Percentiles rank a stretch among this genome's conserved stretches.
phyloP scores from a whole-genome alignment of 805 yeast genomes.

The Ogataea naganishii region DNA sequence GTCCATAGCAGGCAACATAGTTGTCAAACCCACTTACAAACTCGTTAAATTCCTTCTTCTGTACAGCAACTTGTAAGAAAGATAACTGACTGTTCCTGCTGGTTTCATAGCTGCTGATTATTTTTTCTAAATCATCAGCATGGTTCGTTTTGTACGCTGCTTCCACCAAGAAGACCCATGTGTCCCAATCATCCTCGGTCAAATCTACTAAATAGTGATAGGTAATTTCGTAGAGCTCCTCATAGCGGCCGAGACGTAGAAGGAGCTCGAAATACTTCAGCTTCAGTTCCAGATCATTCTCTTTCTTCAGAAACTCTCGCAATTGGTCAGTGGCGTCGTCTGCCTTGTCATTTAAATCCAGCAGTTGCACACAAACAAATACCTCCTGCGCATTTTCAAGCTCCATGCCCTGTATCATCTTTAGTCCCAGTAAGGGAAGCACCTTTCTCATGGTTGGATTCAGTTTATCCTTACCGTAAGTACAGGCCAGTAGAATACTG shows the following conservation, averaged over 20 bases:
- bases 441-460: slow-evolving; percentile 38
- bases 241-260: slow-evolving; percentile 32
- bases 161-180: slow-evolving; percentile 53
- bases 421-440: slow-evolving; percentile 52
- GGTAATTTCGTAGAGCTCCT: slow-evolving; percentile 31
- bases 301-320: slow-evolving; percentile 24
- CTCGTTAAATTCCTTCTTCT: slow-evolving; percentile 8
- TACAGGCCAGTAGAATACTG: slow-evolving; percentile 33
- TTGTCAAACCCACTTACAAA: slow-evolving; percentile 22
- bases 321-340: slow-evolving; percentile 25
- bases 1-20: slow-evolving; percentile 38
- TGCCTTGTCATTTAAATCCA: slow-evolving; percentile 27
- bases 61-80: slow-evolving; percentile 31
- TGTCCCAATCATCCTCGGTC: slow-evolving; percentile 64
- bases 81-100: slow-evolving; percentile 56
- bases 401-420: slow-evolving; percentile 40
- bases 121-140: slow-evolving; percentile 21
- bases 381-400: slow-evolving; percentile 61
- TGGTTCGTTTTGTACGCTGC: slow-evolving; percentile 31
- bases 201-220: slow-evolving; percentile 32
- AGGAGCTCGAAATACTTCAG: slow-evolving; percentile 44
- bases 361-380: slow-evolving; percentile 46
- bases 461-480: slow-evolving; percentile 24
- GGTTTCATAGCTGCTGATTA: slow-evolving; percentile 23
- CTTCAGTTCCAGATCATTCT: slow-evolving; percentile 56